Evolutionary conservation across 2,329 filamentous ascomycete species (phyloP), one percentile per base, ranked within the genome.

Genomic region (Arthroderma uncinatum): DNA sequence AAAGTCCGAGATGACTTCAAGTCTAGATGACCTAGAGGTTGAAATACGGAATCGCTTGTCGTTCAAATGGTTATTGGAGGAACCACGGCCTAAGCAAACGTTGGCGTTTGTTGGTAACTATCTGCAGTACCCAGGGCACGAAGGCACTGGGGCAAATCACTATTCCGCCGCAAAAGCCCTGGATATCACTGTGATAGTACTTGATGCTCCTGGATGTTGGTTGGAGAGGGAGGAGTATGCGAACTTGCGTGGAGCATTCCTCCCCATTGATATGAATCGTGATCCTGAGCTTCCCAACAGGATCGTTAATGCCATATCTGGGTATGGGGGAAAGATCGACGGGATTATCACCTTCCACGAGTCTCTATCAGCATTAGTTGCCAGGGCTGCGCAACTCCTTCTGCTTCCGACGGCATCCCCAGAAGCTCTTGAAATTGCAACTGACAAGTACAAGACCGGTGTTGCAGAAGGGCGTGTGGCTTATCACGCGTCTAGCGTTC

Each of bases 121-220:
- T n/a, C n/a, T n/a, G n/a, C n/a, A n/a, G n/a, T n/a, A n/a, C n/a
- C n/a, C n/a, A n/a, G n/a, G n/a, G n/a, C n/a, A n/a, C n/a, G n/a
- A n/a, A n/a, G n/a, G n/a, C n/a, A n/a, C n/a, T n/a, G n/a, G n/a
- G n/a, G n/a, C n/a, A n/a, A n/a, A n/a, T n/a, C n/a, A n/a, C n/a
- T n/a, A n/a, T n/a, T n/a, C n/a, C n/a, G 65, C 68, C 4, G 71
- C 70, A 5, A 44, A 53, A 19, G 69, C 70, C 1, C 64, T 76
- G 1, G 70, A 69, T 2, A 70, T 76, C 36, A 60, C 61, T 0
- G 47, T 76, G 1, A 65, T 74, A 21, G 63, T 74, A 6, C 37
- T 73, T 12, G 73, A 73, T 56, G 56, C 64, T 10, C 60, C 66
- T 0, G 71, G 68, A 4, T 71, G 75, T 61, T 75, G 71, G 71